Conservation (phyloP, 352 stramenopile species). For the Pythium brachiatum region DNA sequence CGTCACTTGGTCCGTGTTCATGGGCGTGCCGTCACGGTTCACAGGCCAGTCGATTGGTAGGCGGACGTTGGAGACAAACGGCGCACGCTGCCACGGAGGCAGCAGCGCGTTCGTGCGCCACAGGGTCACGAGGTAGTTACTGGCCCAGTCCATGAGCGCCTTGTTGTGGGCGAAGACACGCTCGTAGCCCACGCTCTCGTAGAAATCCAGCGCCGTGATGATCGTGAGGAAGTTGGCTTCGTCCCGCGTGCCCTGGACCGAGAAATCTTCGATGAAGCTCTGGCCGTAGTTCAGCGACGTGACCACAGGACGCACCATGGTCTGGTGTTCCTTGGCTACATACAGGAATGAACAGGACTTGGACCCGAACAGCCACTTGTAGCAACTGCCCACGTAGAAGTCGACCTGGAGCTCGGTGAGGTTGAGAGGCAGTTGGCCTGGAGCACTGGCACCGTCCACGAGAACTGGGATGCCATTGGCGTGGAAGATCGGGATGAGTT, state of each 20-base stretch:
- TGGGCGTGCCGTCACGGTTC: constrained; percentile 37
- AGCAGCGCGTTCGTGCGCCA: constrained; percentile 75
- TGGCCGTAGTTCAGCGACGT: constrained; percentile 81
- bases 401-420: constrained; percentile 63
- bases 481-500: constrained; percentile 83
- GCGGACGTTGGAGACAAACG: constrained; percentile 80
- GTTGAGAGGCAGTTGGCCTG: constrained; percentile 70
- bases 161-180: constrained; percentile 84
- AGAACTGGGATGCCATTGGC: constrained; percentile 72
- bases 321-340: constrained; percentile 74
- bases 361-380: constrained; percentile 87
- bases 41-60: constrained; percentile 67
- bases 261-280: constrained; percentile 82
- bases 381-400: constrained; percentile 82
- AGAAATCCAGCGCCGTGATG: constrained; percentile 79
- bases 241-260: constrained; percentile 78
- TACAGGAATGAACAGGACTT: constrained; percentile 86
- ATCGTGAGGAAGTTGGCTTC: constrained; percentile 84
- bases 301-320: constrained; percentile 73
- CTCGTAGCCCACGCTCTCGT: constrained; percentile 72
- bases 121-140: constrained; percentile 61
- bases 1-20: constrained; percentile 59
- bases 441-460: constrained; percentile 75
- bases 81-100: constrained; percentile 73
- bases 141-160: constrained; percentile 79